Evolutionary conservation across 2,329 filamentous ascomycete genomes (phyloP), one percentile per base, ranked within the genome.

Genomic region (Parastagonospora avenae): DNA sequence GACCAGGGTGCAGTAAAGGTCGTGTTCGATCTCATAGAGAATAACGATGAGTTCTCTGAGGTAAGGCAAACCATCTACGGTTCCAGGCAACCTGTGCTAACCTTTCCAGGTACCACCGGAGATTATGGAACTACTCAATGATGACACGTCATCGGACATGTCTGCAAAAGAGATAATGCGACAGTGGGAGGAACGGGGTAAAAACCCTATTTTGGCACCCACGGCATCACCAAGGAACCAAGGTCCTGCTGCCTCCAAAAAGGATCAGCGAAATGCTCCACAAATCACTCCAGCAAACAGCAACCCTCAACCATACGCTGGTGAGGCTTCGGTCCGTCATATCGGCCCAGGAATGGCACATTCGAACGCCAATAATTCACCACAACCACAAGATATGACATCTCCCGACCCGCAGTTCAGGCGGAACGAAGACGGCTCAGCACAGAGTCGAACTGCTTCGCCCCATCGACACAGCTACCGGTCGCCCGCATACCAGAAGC

Each of bases 131-230:
- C 87, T 97, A 45, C 81, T 97, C 24, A 90, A 88, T 68, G 93
- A 99, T 72, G 91, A 87, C 70, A 89, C 86, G 66, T 87, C 83
- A 57, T 87, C 89, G 39, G 93, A 99, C 53, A 87, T 97, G 55
- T 97, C 93, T 1, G 96, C 92, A 5, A 99, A 99, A 74, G 94
- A 99, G 67, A 97, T 99, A 47, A 82, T 99, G 44, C 96, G 93
- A 72, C 86, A 91, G 49, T 97, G 95, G 74, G 92, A 92, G 42
- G 91, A 96, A 67, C 88, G 94, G 55, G 86, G 76, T 76, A 89
- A 79, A 83, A 77, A 76, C 79, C 74, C 84, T 85, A 74, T 76
- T 81, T 65, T 77, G 81, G 48, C 49, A 81, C 66, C 76, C 81
- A 68, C 77, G 63, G 30, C 57, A 4, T 67, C 66, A 4, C 72